Evolutionary conservation across 257 asterid genomes (phyloP), one percentile per base, ranked within the genome.

Genomic region (Jaltomata sinuosa): DNA sequence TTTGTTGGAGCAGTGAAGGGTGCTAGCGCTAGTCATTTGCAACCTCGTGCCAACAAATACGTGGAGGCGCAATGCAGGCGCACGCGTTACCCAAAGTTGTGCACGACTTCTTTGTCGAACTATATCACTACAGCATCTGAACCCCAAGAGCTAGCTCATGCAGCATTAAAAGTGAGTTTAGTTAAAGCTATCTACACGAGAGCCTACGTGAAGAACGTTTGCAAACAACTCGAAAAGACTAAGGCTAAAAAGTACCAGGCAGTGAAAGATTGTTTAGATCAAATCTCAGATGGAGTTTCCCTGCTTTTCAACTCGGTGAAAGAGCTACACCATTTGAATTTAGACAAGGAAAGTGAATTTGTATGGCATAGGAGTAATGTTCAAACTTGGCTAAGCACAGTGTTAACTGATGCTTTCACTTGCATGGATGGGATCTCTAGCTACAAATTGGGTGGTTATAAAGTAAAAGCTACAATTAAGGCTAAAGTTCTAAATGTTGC

Each of bases 281-380:
- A 94, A 67, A 94, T 94, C 79, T 84, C 88, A 9, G 91, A 92
- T 38, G 93, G 97, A 2, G 94, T 91, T 2, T 88, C 64, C 2
- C 91, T 91, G 34, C 86, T 93, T 9, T 71, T 88, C 22, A 89
- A 89, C 29, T 88, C 94, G 11, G 90, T 93, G 9, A 85, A 78
- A 31, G 97, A 92, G 85, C 67, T 90, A 3, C 89, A 88, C 3
- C 83, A 79, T 22, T 90, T 93, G 32, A 85, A 84, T 50, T 25
- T 85, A 0, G 91, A 86, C 3, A 83, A 45, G 3, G 93, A 79
- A 29, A 79, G 68, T 1, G 85, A 90, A 3, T 90, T 92, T 65
- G 83, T 86, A 7, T 93, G 97, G 97, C 96, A 91, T 68, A 89
- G 89, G 7, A 93, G 91, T 86, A 93, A 92, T 79, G 90, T 93